Percentiles rank a stretch among this genome's conserved stretches.
Evolutionary conservation across 1,284 basidiomycete genomes (phyloP).

Genomic region (Puccinia coronata): DNA sequence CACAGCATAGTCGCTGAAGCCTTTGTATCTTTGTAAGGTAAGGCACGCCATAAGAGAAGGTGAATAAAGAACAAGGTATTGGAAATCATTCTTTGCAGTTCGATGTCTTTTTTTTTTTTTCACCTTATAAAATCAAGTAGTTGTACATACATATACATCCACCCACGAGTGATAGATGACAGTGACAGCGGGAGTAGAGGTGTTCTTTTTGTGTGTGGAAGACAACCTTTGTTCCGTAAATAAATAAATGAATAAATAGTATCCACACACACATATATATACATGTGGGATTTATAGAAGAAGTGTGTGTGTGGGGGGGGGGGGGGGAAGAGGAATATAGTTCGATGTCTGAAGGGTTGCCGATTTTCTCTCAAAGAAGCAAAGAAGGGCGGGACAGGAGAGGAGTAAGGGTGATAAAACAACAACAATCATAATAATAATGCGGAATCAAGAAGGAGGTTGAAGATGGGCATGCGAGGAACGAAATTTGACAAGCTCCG

Average conservation of each 20-base stretch:
- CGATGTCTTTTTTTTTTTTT: background rate
- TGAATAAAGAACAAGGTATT: too few relatives aligned
- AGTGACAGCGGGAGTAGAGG: background rate
- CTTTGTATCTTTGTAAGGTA: too few relatives aligned
- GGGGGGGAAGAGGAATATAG: background rate
- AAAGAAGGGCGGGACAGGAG: background rate
- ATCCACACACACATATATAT: background rate
- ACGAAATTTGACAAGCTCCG: conserved; percentile 37
- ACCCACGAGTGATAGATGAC: background rate
- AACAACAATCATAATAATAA: background rate
- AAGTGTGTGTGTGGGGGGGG: background rate
- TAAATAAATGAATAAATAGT: background rate
- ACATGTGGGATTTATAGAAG: background rate
- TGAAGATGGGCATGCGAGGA: background rate
- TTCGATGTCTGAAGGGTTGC: background rate
- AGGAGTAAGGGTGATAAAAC: background rate
- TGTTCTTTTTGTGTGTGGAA: background rate
- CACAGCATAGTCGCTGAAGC: too few relatives aligned
- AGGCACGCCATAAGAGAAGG: too few relatives aligned
- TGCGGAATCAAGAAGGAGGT: conserved; percentile 15
- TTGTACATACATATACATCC: background rate
- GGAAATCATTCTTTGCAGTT: too few relatives aligned
- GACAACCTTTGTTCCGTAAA: background rate
- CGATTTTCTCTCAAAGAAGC: background rate
- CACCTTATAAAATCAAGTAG: background rate